Evolutionary conservation across 441 rosid species (phyloP).

Genomic region (Gossypium aridum): DNA sequence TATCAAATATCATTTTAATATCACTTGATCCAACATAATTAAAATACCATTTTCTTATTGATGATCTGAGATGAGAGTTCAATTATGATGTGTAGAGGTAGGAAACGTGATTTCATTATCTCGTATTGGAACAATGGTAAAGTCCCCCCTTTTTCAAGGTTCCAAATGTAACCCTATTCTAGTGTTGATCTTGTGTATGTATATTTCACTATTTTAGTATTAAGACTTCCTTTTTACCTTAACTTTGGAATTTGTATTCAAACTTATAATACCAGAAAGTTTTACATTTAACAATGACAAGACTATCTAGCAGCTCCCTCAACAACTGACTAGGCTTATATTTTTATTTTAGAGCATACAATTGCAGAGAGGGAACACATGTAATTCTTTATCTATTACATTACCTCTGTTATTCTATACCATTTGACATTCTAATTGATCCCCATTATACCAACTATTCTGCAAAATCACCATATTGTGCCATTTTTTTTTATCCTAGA

Average conservation of each 20-base stretch:
- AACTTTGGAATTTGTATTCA: too few species aligned
- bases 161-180: neutral
- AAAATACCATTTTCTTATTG: neutral
- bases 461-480: too few species aligned
- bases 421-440: too few species aligned
- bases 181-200: too few species aligned
- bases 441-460: too few species aligned
- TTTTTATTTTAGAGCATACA: constrained; percentile 85
- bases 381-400: constrained; percentile 25
- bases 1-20: neutral
- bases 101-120: neutral
- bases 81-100: neutral
- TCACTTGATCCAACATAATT: neutral
- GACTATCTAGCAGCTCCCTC: constrained; percentile 74
- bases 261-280: neutral
- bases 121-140: neutral
- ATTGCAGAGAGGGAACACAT: constrained; percentile 94
- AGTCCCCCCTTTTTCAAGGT: neutral
- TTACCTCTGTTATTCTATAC: too few species aligned
- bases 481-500: too few species aligned
- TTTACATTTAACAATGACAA: constrained; percentile 35
- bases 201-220: neutral
- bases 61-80: too few species aligned
- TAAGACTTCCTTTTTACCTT: too few species aligned
- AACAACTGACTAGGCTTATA: constrained; percentile 76